Base-by-base conservation (phyloP, 495 filamentous ascomycete genomes). In the Amniculicola lignicola region DNA sequence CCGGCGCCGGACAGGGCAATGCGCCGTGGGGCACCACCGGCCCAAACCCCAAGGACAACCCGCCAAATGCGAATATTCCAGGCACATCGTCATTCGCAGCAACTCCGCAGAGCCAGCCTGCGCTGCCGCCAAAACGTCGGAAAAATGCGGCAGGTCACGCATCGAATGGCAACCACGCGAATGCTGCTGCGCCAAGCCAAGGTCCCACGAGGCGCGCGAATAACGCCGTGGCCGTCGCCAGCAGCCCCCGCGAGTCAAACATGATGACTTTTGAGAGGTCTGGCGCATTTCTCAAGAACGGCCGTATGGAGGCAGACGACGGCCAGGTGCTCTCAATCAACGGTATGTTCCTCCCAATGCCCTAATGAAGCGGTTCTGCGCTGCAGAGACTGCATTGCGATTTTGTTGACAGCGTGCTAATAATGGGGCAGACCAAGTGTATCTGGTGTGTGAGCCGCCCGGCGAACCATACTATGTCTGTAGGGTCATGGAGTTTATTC, bases 381-480 rank as follows among this genome's bases (percentile, higher is more conserved):
- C n/a, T n/a, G n/a, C n/a, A n/a, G n/a, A n/a, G n/a, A n/a, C n/a
- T n/a, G n/a, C n/a, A n/a, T n/a, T n/a, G n/a, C n/a, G n/a, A n/a
- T n/a, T n/a, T n/a, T n/a, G n/a, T n/a, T n/a, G n/a, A n/a, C n/a
- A n/a, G n/a, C n/a, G n/a, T n/a, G n/a, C n/a, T n/a, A n/a, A n/a
- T n/a, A n/a, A n/a, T n/a, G n/a, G n/a, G n/a, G n/a, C 29, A 99
- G 93, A 99, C 75, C 90, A 96, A 66, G 85, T 95, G 40, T 99
- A 97, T 75, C 81, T 97, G 59, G 85, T 99, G 51, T 99, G 90
- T 73, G 93, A 99, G 71, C 93, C 93, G 14, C 93, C 93, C 2
- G 93, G 93, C 31, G 93, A 99, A 69, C 94, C 93, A 21, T 99
- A 99, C 72, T 99, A 99, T 69, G 74, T 99, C 54, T 90, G 87